These are phyloP conservation scores for Chalaropsis ovoidea DNA, from an alignment of 2,329 filamentous ascomycete genomes.

Conservation along the genomic window DNA sequence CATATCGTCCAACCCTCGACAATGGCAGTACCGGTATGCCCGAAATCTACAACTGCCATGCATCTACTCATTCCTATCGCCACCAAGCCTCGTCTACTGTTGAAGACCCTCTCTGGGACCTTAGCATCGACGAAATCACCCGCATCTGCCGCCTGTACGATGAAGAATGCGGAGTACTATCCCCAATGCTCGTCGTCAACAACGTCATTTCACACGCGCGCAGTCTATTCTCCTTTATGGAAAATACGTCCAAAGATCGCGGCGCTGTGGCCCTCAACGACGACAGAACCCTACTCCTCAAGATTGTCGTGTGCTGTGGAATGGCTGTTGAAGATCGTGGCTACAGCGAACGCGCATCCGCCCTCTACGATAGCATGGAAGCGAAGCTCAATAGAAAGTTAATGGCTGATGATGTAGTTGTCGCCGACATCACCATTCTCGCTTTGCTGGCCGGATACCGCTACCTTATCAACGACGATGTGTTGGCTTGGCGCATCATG, in stretches of 20 bases:
- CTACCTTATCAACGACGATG: slow-evolving; percentile 77
- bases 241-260: slow-evolving; percentile 35
- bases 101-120: slow-evolving; percentile 67
- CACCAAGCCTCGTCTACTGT: slow-evolving; percentile 11
- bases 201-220: slow-evolving; percentile 60
- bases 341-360: slow-evolving; percentile 61
- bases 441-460: slow-evolving; percentile 55
- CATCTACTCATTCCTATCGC: slow-evolving; percentile 13
- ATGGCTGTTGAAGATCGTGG: slow-evolving; percentile 70
- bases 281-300: slow-evolving; percentile 57
- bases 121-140: slow-evolving; percentile 68
- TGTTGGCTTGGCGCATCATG: slow-evolving; percentile 76
- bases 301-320: slow-evolving; percentile 71
- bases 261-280: slow-evolving; percentile 38
- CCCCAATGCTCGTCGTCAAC: slow-evolving; percentile 70
- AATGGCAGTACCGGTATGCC: slow-evolving; percentile 20
- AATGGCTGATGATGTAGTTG: slow-evolving; percentile 44
- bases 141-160: slow-evolving; percentile 71
- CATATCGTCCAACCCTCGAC: slow-evolving; percentile 20
- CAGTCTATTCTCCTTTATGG: slow-evolving; percentile 61
- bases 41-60: slow-evolving; percentile 8
- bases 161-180: slow-evolving; percentile 88
- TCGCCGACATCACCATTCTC: slow-evolving; percentile 42
- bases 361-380: slow-evolving; percentile 67
- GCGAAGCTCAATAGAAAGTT: slow-evolving; percentile 56